Conservation (phyloP, 768 basidiomycete species). For the Calocera viscosa region DNA sequence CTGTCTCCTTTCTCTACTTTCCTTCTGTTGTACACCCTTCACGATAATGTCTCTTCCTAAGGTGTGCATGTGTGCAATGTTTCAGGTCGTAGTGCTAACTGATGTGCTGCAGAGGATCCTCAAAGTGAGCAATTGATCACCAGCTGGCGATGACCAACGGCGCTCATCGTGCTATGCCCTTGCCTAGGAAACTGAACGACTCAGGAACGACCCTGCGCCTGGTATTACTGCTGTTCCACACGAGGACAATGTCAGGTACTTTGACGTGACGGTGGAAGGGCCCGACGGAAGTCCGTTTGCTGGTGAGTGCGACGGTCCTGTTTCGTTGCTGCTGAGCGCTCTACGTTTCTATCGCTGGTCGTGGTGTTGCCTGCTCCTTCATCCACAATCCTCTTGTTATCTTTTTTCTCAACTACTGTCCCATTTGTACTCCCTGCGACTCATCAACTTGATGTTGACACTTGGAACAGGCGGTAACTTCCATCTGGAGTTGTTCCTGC, state of each 20-base stretch:
- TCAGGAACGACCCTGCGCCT: constrained; percentile 91
- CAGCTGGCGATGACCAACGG: background rate
- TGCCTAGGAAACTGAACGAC: constrained; percentile 85
- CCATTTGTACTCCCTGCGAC: too few species aligned
- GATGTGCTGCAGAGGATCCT: background rate
- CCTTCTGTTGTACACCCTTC: background rate
- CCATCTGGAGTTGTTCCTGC: constrained; percentile 92
- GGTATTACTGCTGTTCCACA: constrained; percentile 93
- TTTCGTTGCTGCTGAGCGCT: background rate
- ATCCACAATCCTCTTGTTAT: background rate
- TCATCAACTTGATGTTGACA: background rate
- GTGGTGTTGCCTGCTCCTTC: background rate
- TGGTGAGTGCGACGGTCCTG: constrained; percentile 39
- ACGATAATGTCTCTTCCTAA: constrained; percentile 6
- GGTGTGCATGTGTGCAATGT: background rate
- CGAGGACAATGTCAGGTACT: constrained; percentile 95
- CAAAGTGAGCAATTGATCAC: background rate
- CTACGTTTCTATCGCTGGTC: background rate
- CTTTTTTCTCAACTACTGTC: too few species aligned
- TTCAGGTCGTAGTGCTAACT: background rate
- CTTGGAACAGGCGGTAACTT: constrained; percentile 70
- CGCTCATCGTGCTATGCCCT: background rate
- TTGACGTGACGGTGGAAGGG: constrained; percentile 93
- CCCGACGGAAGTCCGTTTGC: constrained; percentile 89
- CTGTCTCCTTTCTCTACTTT: background rate